Evolutionary conservation across 345 rosid genomes (phyloP), one percentile per base, ranked within the genome.

Genomic region (Corchorus olitorius): DNA sequence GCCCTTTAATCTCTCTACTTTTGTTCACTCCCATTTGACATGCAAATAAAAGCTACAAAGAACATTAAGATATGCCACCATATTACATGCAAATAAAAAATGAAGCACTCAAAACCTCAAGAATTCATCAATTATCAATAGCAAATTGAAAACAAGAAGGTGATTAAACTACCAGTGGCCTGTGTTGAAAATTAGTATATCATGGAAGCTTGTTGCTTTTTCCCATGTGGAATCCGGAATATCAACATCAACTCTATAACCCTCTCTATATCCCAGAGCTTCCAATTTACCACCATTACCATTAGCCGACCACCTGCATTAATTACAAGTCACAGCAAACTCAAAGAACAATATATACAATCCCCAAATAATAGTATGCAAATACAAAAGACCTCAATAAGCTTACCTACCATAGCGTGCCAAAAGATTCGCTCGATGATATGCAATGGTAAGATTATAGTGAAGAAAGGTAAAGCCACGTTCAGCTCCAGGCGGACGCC

Each of bases 391-490:
- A 37, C 10, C 6, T 65, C 59, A 75, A 64, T 64, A n/a, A 88
- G 87, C 97, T 89, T 90, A 96, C 99, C 99, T 96, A 90, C 92
- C 93, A 68, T 96, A 92, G 49, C 89, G 97, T 5, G 89, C 97
- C 86, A 93, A 80, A 19, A 96, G 97, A 89, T 92, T 96, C 0
- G 99, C 93, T 72, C 97, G 86, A 77, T 96, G 99, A 76, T 96
- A 96, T 0, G 99, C 93, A 81, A 96, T 86, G 19, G 97, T 96
- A 17, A 96, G 88, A 83, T 96, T 96, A 77, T 92, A 90, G 4
- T 37, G 81, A 81, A 87, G 81, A 85, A 92, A 93, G 0, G 97
- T 93, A 78, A 89, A 93, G 20, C 98, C 99, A 27, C 98, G 93
- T 84, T 96, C 98, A 3, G 98, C 97, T 77, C 94, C 93, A 0